Conservation (phyloP, 2,329 filamentous ascomycete genomes). For the Neofusicoccum laricinum region DNA sequence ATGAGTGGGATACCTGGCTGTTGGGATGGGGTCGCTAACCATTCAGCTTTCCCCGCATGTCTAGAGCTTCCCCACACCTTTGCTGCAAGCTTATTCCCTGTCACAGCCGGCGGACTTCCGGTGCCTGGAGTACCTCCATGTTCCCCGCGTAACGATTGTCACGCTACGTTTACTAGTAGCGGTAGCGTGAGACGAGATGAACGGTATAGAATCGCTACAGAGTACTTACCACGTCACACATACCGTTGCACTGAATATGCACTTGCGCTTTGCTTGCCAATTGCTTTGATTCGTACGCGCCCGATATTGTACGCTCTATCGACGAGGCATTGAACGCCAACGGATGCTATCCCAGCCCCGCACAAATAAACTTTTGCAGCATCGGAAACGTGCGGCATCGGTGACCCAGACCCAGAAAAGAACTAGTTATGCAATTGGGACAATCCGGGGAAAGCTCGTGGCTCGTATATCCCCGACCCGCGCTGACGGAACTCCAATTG, state of each 20-base stretch:
- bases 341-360: neutral
- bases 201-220: neutral
- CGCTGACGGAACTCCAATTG: neutral
- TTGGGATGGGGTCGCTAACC: neutral
- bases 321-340: neutral
- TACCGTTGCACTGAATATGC: neutral
- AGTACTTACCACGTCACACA: neutral
- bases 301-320: neutral
- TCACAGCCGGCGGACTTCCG: neutral
- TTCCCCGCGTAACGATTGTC: neutral
- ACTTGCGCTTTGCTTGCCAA: no score
- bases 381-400: neutral
- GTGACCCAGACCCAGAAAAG: neutral
- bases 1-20: neutral
- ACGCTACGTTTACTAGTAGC: neutral
- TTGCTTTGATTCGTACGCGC: neutral
- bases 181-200: neutral
- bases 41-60: constrained; percentile 7
- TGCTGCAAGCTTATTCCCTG: constrained; percentile 6
- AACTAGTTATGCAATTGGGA: neutral
- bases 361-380: neutral
- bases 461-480: neutral
- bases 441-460: neutral
- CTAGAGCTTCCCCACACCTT: constrained; percentile 8
- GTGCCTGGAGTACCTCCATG: neutral